phyloP scores from a whole-genome alignment of 208 protist genomes.

The Spongospora subterranea region DNA sequence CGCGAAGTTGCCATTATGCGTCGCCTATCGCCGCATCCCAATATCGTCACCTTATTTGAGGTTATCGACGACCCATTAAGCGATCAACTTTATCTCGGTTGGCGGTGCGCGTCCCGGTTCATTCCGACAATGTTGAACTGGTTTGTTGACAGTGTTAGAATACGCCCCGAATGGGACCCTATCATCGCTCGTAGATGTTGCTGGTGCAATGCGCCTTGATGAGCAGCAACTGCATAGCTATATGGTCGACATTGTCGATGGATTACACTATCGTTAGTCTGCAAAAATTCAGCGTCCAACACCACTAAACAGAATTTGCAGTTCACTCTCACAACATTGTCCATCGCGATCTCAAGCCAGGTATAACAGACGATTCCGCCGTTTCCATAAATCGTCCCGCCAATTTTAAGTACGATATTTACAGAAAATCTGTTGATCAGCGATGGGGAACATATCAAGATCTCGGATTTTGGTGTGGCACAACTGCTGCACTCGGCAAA shows the following conservation, averaged over 20 bases:
- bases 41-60: conserved; percentile 38
- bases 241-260: conserved; percentile 50
- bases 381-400: no score
- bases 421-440: conserved; percentile 36
- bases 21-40: background rate
- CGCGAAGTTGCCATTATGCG: background rate
- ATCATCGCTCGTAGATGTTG: background rate
- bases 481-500: background rate
- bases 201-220: background rate
- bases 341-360: conserved; percentile 43
- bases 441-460: conserved; percentile 1
- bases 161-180: background rate
- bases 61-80: conserved; percentile 44
- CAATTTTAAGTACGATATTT: background rate
- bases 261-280: background rate
- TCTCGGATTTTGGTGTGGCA: conserved; percentile 50
- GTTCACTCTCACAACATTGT: conserved; percentile 10
- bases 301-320: no score
- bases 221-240: background rate
- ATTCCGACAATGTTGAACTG: background rate
- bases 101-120: no score
- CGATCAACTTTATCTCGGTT: background rate
- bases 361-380: background rate
- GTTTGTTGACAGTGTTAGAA: background rate
- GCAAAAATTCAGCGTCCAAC: no score